Evolutionary conservation across 257 asterid genomes (phyloP).

Genomic region (Capsicum chinense): DNA sequence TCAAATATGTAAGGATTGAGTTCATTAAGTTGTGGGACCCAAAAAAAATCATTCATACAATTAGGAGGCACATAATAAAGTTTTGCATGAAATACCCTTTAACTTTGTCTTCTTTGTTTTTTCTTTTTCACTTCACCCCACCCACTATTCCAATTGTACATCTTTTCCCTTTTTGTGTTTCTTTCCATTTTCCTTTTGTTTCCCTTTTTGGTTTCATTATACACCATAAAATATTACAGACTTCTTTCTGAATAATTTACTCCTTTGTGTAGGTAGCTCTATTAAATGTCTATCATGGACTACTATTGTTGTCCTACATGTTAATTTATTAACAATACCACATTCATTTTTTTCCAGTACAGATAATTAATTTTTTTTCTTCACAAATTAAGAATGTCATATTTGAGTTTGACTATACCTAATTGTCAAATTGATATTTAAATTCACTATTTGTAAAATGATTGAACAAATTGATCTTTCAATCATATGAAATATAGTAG

Average conservation of each 20-base stretch:
- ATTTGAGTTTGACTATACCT: background rate
- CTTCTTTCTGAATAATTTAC: background rate
- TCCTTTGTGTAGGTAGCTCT: constrained; percentile 5
- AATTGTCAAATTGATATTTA: constrained; percentile 2
- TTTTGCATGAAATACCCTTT: too few relatives aligned
- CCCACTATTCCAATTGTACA: too few relatives aligned
- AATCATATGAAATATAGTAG: background rate
- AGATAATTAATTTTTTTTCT: background rate
- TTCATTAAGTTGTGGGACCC: too few relatives aligned
- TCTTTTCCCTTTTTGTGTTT: too few relatives aligned
- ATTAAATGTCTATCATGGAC: constrained; percentile 1
- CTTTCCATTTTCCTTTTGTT: background rate
- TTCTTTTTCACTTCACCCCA: too few relatives aligned
- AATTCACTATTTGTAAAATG: background rate
- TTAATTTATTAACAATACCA: background rate
- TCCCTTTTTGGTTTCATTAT: background rate
- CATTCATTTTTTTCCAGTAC: background rate
- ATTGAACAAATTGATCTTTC: background rate
- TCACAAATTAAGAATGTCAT: background rate
- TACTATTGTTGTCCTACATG: background rate
- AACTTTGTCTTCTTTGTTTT: too few relatives aligned
- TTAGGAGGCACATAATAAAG: too few relatives aligned
- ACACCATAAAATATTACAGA: background rate
- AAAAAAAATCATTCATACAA: too few relatives aligned
- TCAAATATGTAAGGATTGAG: too few relatives aligned